These are phyloP conservation scores for Botrytis galanthina DNA, from an alignment of 2,329 filamentous ascomycete genomes.

Conservation along the genomic window DNA sequence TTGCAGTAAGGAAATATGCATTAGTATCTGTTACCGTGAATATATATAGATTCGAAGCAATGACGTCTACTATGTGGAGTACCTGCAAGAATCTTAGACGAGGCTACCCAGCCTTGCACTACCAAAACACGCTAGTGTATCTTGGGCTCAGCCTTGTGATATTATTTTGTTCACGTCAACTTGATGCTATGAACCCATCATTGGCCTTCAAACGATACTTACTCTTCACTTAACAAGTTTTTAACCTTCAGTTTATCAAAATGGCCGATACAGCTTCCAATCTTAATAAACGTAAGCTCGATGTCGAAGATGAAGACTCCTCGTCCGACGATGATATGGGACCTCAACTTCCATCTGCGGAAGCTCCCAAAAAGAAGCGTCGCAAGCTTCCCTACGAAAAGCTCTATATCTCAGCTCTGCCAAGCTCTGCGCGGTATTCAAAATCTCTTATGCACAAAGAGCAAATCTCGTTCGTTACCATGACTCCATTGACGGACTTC, in stretches of 20 bases:
- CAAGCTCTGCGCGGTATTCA: slow-evolving; percentile 77
- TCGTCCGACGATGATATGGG: slow-evolving; percentile 93
- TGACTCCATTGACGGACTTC: slow-evolving; percentile 91
- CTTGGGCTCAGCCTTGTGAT: slow-evolving; percentile 15
- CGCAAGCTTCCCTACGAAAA: slow-evolving; percentile 91
- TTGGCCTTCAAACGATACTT: not conserved
- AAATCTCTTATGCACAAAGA: slow-evolving; percentile 99
- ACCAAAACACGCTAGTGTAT: not conserved
- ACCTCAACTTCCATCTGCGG: slow-evolving; percentile 79
- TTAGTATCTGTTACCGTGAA: not conserved
- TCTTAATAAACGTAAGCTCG: slow-evolving; percentile 52
- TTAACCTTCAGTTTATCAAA: not conserved
- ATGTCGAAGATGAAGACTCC: slow-evolving; percentile 30
- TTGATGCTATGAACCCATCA: not conserved
- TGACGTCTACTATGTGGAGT: slow-evolving; percentile 4
- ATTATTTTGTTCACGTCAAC: slow-evolving; percentile 7
- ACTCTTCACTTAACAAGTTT: not conserved
- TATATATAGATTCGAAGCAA: not conserved
- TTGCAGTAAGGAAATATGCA: not conserved
- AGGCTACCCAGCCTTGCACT: not conserved
- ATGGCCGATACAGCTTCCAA: slow-evolving; percentile 42
- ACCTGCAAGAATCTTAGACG: not conserved
- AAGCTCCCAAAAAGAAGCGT: slow-evolving; percentile 83
- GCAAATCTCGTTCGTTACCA: slow-evolving; percentile 80
- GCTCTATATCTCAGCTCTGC: slow-evolving; percentile 87